Percentiles rank a stretch among this genome's conserved stretches.
Evolutionary conservation across 1,284 basidiomycete species (phyloP).

Genomic region (Cryptococcus wingfieldii): DNA sequence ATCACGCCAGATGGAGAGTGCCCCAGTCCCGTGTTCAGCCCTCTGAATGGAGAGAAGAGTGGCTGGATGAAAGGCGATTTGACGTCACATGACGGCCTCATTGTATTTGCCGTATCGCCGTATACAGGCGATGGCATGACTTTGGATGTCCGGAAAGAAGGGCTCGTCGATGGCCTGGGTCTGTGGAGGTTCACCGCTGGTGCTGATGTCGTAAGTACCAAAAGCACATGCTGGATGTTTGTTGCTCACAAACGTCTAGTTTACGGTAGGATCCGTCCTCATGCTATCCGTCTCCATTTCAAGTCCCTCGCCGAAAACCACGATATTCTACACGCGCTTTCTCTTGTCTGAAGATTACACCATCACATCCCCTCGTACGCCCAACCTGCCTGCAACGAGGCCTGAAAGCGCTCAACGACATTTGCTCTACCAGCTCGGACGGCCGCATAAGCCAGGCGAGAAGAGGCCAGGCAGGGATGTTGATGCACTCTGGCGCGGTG

Average conservation of each 20-base stretch:
- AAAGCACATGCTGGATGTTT: not conserved
- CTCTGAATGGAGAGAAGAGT: constrained; percentile 15
- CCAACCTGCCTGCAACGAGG: constrained; percentile 30
- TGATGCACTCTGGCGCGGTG: constrained; percentile 38
- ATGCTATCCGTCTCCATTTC: constrained; percentile 33
- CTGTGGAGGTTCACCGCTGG: constrained; percentile 37
- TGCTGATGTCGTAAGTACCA: constrained; percentile 36
- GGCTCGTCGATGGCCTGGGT: constrained; percentile 43
- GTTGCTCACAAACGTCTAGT: constrained; percentile 12
- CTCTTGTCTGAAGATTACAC: constrained; percentile 37
- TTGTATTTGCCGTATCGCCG: constrained; percentile 42
- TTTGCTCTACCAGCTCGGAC: constrained; percentile 39
- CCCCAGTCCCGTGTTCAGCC: not conserved
- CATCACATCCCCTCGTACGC: constrained; percentile 39
- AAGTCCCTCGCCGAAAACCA: constrained; percentile 29
- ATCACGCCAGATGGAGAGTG: not conserved
- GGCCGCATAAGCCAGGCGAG: constrained; percentile 29
- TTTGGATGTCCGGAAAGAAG: constrained; percentile 41
- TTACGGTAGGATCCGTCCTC: constrained; percentile 39
- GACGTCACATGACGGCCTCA: constrained; percentile 25
- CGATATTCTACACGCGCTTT: constrained; percentile 44
- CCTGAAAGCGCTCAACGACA: constrained; percentile 31
- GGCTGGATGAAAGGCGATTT: constrained; percentile 45
- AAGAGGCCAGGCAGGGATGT: constrained; percentile 25
- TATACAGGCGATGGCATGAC: constrained; percentile 26